phyloP scores from a whole-genome alignment of 2,329 filamentous ascomycete species.

The Septoria petroselini region DNA sequence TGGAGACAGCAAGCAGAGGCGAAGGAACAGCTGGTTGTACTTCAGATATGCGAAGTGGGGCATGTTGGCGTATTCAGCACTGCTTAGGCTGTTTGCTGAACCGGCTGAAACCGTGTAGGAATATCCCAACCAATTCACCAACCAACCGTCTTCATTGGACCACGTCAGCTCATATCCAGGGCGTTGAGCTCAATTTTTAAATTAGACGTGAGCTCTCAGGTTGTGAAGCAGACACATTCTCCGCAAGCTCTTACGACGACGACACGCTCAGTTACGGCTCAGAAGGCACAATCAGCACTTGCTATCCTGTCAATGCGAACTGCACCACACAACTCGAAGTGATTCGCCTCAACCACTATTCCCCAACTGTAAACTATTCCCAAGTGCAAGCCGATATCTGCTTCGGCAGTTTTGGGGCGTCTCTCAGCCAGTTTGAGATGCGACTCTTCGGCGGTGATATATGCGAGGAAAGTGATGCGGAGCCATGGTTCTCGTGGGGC shows the following conservation, averaged over 20 bases:
- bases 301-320: neutral
- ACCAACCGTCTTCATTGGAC: no score
- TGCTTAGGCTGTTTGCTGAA: no score
- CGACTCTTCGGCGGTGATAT: neutral
- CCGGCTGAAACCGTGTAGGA: no score
- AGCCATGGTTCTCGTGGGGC: slow-evolving; percentile 6
- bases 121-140: no score
- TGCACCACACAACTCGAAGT: neutral
- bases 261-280: neutral
- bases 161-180: no score
- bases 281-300: neutral
- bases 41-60: no score
- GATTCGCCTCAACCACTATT: neutral
- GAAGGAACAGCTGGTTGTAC: no score
- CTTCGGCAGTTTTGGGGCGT: neutral
- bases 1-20: no score
- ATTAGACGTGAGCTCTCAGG: no score
- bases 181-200: no score
- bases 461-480: neutral
- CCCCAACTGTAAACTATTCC: slow-evolving; percentile 1
- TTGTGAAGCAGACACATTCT: no score
- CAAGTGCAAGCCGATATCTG: neutral
- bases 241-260: neutral
- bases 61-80: no score
- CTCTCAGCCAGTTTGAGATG: neutral